Evolutionary conservation across 2,329 filamentous ascomycete species (phyloP).

Genomic region (Cryphonectria naterciae): DNA sequence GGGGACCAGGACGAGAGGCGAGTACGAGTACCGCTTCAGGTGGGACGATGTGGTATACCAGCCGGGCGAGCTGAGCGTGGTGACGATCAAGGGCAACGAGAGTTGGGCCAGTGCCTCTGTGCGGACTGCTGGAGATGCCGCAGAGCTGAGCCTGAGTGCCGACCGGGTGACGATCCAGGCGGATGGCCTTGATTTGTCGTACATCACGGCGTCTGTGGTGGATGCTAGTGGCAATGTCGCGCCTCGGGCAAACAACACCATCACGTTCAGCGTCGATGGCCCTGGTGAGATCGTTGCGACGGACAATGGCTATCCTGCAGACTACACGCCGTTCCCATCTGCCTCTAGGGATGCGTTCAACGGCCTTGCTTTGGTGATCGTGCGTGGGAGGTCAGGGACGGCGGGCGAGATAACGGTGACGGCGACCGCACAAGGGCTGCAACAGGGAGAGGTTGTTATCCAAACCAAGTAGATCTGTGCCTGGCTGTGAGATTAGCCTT

Average conservation of each 20-base stretch:
- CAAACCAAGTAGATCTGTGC: neutral
- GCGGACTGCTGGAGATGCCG: constrained; percentile 46
- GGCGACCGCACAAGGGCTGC: constrained; percentile 5
- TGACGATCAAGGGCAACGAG: constrained; percentile 51
- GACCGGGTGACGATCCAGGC: constrained; percentile 45
- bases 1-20: constrained; percentile 43
- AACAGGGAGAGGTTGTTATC: constrained; percentile 1
- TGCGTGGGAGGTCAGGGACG: constrained; percentile 37
- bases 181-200: constrained; percentile 52
- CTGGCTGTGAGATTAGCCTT: neutral
- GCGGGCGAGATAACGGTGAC: constrained; percentile 25
- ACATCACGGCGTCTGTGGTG: constrained; percentile 49
- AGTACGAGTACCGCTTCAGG: constrained; percentile 52
- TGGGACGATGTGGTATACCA: constrained; percentile 56
- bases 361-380: constrained; percentile 46
- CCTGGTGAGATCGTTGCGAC: constrained; percentile 52
- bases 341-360: constrained; percentile 45
- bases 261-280: constrained; percentile 50
- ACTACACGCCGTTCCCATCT: constrained; percentile 48
- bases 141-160: constrained; percentile 43
- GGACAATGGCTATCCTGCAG: constrained; percentile 55
- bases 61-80: constrained; percentile 51
- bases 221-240: constrained; percentile 50
- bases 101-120: constrained; percentile 50
- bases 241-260: constrained; percentile 44